Base-by-base conservation (phyloP, 2,329 filamentous ascomycete genomes). In the Colletotrichum simmondsii region DNA sequence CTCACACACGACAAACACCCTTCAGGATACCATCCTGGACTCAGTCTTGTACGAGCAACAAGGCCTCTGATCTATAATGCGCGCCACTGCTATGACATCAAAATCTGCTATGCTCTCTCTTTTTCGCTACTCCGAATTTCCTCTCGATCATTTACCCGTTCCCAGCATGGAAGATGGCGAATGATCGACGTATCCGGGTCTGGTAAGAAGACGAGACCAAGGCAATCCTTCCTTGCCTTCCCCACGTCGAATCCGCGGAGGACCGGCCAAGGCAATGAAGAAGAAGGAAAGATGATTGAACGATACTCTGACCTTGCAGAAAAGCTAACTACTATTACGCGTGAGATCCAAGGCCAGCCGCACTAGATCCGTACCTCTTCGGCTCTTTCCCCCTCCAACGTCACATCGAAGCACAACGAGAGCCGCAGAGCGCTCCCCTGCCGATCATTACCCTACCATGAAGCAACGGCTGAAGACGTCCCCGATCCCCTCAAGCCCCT, bases 371-470 rank as follows among this genome's bases (percentile, higher is more conserved):
- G 3, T 49, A 6, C 42, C 19, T 46, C 42, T 46, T 10, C 6
- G 30, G 30, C 30, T 32, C 30, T 32, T 2, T 5, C 8, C 24
- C 14, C 19, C 16, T 24, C 16, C 26, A 49, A 26, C 37, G 59
- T 24, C 37, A 49, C 24, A 32, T 24, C 10, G 26, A 32, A 10
- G 42, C 42, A 49, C 42, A 11, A 49, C 42, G 3, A 49, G 42
- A 49, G 59, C 19, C 19, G 37, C 57, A 37, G 63, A 52, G 26
- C 57, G 7, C 19, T 49, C 42, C 68, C 57, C 68, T 65, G 68
- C n/a, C 26, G 63, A 67, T 61, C 68, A 66, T 67, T 57, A 30
- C 69, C 63, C 28, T 16, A 49, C 46, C 53, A 53, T 64, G 65
- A 60, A 35, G 69, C 65, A 37, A 46, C 59, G 65, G 65, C 65